Percentiles rank a stretch among this genome's conserved stretches.
Conservation (phyloP, 164 flowering plant genomes). For the Platanus orientalis region DNA sequence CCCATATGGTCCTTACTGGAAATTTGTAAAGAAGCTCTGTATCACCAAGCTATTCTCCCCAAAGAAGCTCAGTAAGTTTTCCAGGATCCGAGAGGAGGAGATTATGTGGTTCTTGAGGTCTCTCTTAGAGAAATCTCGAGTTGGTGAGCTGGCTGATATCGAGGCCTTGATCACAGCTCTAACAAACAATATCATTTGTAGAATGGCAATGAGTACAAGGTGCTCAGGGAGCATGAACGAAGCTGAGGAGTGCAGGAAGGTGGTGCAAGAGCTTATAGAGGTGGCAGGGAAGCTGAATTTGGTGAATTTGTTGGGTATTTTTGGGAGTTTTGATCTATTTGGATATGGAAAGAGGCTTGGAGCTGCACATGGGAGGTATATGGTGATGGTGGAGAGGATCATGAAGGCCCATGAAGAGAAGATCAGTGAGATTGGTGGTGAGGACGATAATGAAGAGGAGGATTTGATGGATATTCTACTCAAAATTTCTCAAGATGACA, state of each 20-base stretch:
- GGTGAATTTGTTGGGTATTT: slow-evolving; percentile 16
- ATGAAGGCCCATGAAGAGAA: slow-evolving; percentile 22
- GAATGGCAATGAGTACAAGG: slow-evolving; percentile 28
- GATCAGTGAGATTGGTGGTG: no score
- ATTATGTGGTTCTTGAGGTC: slow-evolving; percentile 13
- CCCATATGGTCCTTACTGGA: no score
- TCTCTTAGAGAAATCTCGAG: slow-evolving; percentile 8
- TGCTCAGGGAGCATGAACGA: slow-evolving; percentile 25
- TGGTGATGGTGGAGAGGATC: slow-evolving; percentile 33
- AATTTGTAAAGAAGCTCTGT: no score
- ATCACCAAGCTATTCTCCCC: slow-evolving; percentile 38
- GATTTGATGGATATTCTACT: slow-evolving; percentile 35
- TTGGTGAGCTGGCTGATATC: slow-evolving; percentile 16
- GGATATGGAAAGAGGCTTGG: slow-evolving; percentile 26
- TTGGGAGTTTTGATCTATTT: slow-evolving; percentile 12
- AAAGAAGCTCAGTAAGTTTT: slow-evolving; percentile 15
- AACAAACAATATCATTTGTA: slow-evolving; percentile 24
- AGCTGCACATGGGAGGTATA: slow-evolving; percentile 16
- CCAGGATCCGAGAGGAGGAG: slow-evolving; percentile 22
- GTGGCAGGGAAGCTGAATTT: slow-evolving; percentile 26
- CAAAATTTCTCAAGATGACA: no score
- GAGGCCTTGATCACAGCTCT: slow-evolving; percentile 18
- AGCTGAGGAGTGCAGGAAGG: slow-evolving; percentile 25
- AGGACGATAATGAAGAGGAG: slow-evolving; percentile 4
- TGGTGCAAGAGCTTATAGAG: slow-evolving; percentile 26